phyloP scores from a whole-genome alignment of 441 rosid genomes.

The Kokia cookei region DNA sequence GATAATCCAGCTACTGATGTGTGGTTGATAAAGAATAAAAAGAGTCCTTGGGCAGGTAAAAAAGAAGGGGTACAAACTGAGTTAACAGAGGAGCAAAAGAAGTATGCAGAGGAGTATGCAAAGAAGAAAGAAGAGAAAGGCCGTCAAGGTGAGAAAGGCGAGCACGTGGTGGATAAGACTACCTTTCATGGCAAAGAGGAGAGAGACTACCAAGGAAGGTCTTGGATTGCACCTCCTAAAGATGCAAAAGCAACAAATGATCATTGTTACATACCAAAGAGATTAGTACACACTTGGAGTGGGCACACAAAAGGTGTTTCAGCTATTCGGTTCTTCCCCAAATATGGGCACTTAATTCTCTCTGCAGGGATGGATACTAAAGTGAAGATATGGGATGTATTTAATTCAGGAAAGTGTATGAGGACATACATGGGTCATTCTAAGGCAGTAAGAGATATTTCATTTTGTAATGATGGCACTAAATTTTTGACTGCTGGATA shows the following conservation, averaged over 20 bases:
- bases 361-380: constrained; percentile 96
- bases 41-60: constrained; percentile 97
- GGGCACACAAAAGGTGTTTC: constrained; percentile 97
- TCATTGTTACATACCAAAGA: constrained; percentile 92
- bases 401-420: constrained; percentile 96
- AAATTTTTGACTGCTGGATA: constrained; percentile 92
- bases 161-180: constrained; percentile 70
- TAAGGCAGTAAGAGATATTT: constrained; percentile 90
- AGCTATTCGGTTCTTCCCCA: constrained; percentile 93
- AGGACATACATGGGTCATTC: constrained; percentile 98
- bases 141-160: constrained; percentile 66
- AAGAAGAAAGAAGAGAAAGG: constrained; percentile 90
- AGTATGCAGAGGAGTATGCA: constrained; percentile 91
- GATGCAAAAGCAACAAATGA: constrained; percentile 92
- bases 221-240: constrained; percentile 96
- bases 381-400: constrained; percentile 99
- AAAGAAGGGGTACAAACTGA: constrained; percentile 79
- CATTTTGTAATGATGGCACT: constrained; percentile 85
- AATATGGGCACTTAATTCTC: constrained; percentile 89
- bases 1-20: constrained; percentile 73
- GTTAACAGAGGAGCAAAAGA: constrained; percentile 96
- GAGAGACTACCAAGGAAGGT: constrained; percentile 92
- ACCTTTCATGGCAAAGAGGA: constrained; percentile 98
- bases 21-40: constrained; percentile 80
- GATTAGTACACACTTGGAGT: constrained; percentile 94